Conservation (phyloP, 805 yeast genomes). For the Saturnispora sekii region DNA sequence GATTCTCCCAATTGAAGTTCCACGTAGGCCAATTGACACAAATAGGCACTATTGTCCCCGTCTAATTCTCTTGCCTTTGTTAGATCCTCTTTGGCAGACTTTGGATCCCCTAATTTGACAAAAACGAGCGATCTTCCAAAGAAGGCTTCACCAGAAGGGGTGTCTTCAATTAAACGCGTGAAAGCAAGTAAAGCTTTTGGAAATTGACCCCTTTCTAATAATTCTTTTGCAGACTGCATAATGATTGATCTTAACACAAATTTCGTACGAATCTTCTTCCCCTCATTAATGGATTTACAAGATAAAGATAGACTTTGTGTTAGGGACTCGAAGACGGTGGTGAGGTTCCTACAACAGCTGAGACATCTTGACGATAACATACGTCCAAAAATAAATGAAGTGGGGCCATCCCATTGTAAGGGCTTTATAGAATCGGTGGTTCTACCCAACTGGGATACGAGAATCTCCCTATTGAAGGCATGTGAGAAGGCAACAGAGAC, state of each 20-base stretch:
- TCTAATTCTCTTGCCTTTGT: neutral
- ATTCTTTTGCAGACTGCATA: neutral
- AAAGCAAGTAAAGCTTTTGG: neutral
- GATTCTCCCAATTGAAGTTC: constrained; percentile 1
- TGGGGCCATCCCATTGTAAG: constrained; percentile 21
- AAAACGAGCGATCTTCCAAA: neutral
- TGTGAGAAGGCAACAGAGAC: constrained; percentile 21
- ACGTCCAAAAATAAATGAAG: constrained; percentile 33
- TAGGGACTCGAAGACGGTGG: constrained; percentile 25
- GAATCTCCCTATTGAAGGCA: constrained; percentile 27
- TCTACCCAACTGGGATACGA: constrained; percentile 26
- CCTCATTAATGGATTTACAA: neutral
- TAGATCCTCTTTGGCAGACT: constrained; percentile 4
- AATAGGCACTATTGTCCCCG: neutral
- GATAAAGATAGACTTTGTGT: constrained; percentile 21
- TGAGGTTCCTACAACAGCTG: constrained; percentile 29
- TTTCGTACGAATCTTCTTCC: neutral
- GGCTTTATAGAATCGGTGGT: constrained; percentile 17
- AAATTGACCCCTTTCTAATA: neutral
- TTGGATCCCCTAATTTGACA: constrained; percentile 1
- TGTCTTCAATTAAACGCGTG: neutral
- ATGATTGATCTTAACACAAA: neutral
- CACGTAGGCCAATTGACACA: constrained; percentile 4
- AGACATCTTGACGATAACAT: constrained; percentile 39
- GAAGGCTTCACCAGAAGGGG: neutral